Evolutionary conservation across 2,329 filamentous ascomycete species (phyloP).

Genomic region (Sarocladium brachiariae): DNA sequence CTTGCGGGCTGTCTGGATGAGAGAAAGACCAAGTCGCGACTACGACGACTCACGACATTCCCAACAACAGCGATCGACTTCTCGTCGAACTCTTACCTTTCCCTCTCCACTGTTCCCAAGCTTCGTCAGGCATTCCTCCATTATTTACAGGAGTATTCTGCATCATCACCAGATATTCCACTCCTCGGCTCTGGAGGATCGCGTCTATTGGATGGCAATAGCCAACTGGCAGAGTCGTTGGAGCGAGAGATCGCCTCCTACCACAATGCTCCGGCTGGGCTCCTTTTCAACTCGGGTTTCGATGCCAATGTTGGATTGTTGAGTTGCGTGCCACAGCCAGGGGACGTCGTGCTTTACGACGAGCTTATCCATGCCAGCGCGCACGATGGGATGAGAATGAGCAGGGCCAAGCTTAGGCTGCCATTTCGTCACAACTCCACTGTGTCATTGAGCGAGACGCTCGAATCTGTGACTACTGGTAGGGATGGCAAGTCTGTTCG

Average conservation of each 20-base stretch:
- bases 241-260: constrained; percentile 41
- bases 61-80: constrained; percentile 68
- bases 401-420: constrained; percentile 41
- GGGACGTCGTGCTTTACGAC: constrained; percentile 63
- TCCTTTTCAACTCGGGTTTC: constrained; percentile 54
- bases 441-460: constrained; percentile 20
- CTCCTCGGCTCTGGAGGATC: constrained; percentile 46
- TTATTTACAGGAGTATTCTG: not conserved
- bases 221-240: constrained; percentile 33
- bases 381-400: constrained; percentile 68
- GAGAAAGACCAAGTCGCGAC: constrained; percentile 26
- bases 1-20: constrained; percentile 22
- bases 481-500: constrained; percentile 25
- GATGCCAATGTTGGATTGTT: constrained; percentile 61
- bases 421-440: constrained; percentile 54
- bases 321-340: constrained; percentile 50
- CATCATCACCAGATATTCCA: constrained; percentile 32
- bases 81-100: constrained; percentile 74
- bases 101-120: constrained; percentile 49
- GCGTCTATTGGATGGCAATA: constrained; percentile 47
- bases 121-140: constrained; percentile 58
- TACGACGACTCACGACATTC: constrained; percentile 46
- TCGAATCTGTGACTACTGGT: constrained; percentile 21
- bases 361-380: constrained; percentile 71
- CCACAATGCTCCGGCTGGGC: constrained; percentile 36